phyloP scores from a whole-genome alignment of 192 early-diverging fungal species.

The Coemansia sp. region DNA sequence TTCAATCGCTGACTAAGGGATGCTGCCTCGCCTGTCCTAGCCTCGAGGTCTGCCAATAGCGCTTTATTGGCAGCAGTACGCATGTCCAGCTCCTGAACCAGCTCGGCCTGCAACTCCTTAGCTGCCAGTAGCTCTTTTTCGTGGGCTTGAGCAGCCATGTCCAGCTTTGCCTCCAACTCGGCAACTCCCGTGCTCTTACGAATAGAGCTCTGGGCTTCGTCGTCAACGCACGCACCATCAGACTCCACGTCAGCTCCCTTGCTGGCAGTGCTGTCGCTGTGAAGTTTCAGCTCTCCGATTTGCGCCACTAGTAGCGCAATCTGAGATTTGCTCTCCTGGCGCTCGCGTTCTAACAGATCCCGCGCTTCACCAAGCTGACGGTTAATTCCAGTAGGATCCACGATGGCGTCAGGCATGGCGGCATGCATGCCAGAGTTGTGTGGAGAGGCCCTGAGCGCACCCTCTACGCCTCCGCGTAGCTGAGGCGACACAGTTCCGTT shows the following conservation, averaged over 20 bases:
- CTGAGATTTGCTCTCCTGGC: constrained; percentile 21
- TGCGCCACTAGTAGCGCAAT: constrained; percentile 32
- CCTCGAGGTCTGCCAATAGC: constrained; percentile 22
- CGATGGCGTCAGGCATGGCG: background rate
- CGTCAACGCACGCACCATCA: background rate
- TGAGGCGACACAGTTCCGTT: constrained; percentile 28
- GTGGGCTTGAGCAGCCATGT: background rate
- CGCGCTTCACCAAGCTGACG: constrained; percentile 35
- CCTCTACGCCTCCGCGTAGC: constrained; percentile 1
- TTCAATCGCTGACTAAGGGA: constrained; percentile 25
- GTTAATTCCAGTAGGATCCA: background rate
- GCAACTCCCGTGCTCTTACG: constrained; percentile 4
- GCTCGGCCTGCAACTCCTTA: constrained; percentile 2
- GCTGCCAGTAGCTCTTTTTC: constrained; percentile 13
- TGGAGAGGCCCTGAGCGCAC: background rate
- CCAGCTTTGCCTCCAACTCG: constrained; percentile 16
- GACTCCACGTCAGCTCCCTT: background rate
- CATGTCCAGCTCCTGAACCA: constrained; percentile 5
- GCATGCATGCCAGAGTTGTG: constrained; percentile 1
- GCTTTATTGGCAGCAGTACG: constrained; percentile 6
- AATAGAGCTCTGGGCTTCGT: background rate
- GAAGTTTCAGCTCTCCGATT: constrained; percentile 22
- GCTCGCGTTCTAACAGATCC: constrained; percentile 41
- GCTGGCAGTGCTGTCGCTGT: background rate
- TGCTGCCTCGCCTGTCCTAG: constrained; percentile 13